Evolutionary conservation across 2,329 filamentous ascomycete species (phyloP).

Genomic region (Penicillium sp.): DNA sequence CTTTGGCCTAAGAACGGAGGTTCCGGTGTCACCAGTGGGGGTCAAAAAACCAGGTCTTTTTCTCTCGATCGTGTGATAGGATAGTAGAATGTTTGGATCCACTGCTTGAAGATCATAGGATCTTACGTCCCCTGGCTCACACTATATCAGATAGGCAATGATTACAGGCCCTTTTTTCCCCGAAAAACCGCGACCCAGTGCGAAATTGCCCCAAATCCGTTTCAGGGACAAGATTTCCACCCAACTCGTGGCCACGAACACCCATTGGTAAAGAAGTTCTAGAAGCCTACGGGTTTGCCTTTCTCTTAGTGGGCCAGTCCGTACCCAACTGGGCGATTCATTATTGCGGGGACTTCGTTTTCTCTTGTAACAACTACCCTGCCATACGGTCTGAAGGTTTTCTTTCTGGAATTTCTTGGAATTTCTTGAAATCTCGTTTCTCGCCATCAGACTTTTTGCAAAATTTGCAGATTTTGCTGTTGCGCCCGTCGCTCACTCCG

Average conservation of each 20-base stretch:
- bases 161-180: conserved; percentile 5
- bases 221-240: conserved; percentile 9
- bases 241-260: conserved; percentile 7
- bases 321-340: conserved; percentile 18
- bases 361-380: conserved; percentile 14
- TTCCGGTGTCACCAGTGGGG: conserved; percentile 25
- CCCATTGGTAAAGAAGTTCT: conserved; percentile 19
- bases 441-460: neutral
- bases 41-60: conserved; percentile 14
- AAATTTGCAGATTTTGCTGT: neutral
- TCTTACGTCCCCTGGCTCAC: conserved; percentile 5
- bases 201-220: conserved; percentile 7
- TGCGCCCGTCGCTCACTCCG: conserved; percentile 16
- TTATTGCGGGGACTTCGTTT: conserved; percentile 20
- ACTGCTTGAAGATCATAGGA: conserved; percentile 22
- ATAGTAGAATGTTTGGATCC: neutral
- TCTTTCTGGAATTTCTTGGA: conserved; percentile 5
- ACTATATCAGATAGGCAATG: conserved; percentile 15
- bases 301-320: conserved; percentile 7
- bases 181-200: conserved; percentile 6
- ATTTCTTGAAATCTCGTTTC: conserved; percentile 5
- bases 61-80: conserved; percentile 1
- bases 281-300: conserved; percentile 15
- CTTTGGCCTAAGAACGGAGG: conserved; percentile 13
- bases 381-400: conserved; percentile 10